Conservation (phyloP, 257 asterid genomes). For the Petunia secreta region DNA sequence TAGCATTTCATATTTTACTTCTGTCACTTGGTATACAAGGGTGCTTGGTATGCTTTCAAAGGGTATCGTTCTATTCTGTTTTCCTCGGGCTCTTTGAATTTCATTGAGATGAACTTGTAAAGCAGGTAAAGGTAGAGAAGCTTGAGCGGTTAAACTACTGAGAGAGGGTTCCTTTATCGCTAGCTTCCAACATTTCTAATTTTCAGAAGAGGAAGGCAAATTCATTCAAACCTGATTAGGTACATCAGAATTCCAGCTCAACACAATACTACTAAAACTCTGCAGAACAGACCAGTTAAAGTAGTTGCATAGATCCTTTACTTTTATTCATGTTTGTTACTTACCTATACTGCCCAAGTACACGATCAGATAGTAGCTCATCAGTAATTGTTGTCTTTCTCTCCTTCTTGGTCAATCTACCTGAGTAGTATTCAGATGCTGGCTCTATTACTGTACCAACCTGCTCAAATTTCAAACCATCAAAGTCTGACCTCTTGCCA, state of each 20-base stretch:
- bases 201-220: background rate
- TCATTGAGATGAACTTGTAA: background rate
- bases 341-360: conserved; percentile 63
- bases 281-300: background rate
- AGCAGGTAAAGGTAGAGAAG: background rate
- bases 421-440: conserved; percentile 64
- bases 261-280: background rate
- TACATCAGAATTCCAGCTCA: background rate
- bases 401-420: conserved; percentile 92
- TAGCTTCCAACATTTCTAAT: background rate
- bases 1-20: no score
- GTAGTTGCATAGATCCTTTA: background rate
- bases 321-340: background rate
- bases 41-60: no score
- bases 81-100: no score
- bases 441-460: conserved; percentile 92
- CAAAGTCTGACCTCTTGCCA: background rate
- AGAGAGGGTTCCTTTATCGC: background rate
- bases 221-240: background rate
- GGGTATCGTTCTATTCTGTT: no score
- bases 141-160: background rate
- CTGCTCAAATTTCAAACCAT: conserved; percentile 45
- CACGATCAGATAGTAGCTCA: conserved; percentile 73
- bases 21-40: no score
- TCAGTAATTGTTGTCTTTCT: conserved; percentile 83